A percentile compares a stretch with the other conserved stretches of the same genome.
Conservation (phyloP, 495 filamentous ascomycete genomes). For the Rostrohypoxylon terebratum region DNA sequence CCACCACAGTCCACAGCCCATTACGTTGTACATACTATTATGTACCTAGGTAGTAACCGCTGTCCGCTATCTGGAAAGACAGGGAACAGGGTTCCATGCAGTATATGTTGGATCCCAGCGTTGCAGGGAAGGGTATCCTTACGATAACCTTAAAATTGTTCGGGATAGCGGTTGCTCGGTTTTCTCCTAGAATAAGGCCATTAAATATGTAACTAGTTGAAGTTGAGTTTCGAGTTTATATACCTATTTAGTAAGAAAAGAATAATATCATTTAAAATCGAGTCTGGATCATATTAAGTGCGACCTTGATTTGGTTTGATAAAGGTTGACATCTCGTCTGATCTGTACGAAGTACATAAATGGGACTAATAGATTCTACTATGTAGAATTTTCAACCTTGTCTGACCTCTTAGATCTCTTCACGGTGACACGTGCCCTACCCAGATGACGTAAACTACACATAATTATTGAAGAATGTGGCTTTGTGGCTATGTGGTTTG, state of each 20-base stretch:
- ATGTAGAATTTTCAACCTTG: slow-evolving; percentile 20
- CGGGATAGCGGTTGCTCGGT: slow-evolving; percentile 7
- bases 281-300: background rate
- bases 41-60: too few relatives aligned
- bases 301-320: background rate
- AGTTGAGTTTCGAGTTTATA: background rate
- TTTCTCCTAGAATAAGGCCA: background rate
- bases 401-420: slow-evolving; percentile 26
- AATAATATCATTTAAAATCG: background rate
- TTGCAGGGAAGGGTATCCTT: slow-evolving; percentile 35
- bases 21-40: too few relatives aligned
- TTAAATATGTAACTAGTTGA: background rate
- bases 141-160: slow-evolving; percentile 40
- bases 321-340: background rate
- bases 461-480: background rate
- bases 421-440: slow-evolving; percentile 21
- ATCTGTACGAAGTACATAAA: too few relatives aligned
- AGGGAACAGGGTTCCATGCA: slow-evolving; percentile 35
- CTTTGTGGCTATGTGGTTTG: background rate
- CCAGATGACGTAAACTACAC: slow-evolving; percentile 27
- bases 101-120: background rate
- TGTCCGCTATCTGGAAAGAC: slow-evolving; percentile 3
- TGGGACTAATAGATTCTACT: slow-evolving; percentile 9
- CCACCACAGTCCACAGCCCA: background rate
- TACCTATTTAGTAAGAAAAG: background rate